phyloP scores from a whole-genome alignment of 2,329 filamentous ascomycete genomes.

The Venturia oleaginea region DNA sequence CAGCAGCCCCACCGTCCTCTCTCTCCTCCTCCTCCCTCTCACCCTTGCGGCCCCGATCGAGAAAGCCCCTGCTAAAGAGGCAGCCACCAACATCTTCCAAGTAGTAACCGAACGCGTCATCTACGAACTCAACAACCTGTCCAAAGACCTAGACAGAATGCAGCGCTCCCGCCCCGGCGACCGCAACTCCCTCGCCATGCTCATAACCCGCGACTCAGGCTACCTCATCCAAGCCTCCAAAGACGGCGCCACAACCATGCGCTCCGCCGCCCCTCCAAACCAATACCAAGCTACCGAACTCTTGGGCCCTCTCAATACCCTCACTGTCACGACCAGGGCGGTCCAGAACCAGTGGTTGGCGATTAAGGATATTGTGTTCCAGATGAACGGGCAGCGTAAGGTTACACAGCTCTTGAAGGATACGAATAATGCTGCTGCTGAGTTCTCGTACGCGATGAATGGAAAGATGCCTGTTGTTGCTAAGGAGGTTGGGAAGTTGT shows the following conservation, averaged over 20 bases:
- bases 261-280: not conserved
- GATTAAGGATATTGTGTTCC: not conserved
- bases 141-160: not conserved
- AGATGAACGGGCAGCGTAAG: not conserved
- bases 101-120: not conserved
- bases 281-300: not conserved
- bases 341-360: not conserved
- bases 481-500: not conserved
- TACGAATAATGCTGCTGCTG: not conserved
- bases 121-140: not conserved
- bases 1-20: not conserved
- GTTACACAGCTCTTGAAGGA: not conserved
- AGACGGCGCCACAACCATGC: not conserved
- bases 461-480: not conserved
- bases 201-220: not conserved
- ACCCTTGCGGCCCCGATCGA: not conserved
- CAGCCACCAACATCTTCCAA: not conserved
- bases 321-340: not conserved
- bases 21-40: not conserved
- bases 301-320: not conserved
- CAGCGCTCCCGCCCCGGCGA: not conserved
- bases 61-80: not conserved
- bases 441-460: not conserved
- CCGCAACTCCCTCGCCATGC: not conserved
- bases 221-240: not conserved